Evolutionary conservation across 2,329 filamentous ascomycete species (phyloP).

Genomic region (Fusarium siculi): DNA sequence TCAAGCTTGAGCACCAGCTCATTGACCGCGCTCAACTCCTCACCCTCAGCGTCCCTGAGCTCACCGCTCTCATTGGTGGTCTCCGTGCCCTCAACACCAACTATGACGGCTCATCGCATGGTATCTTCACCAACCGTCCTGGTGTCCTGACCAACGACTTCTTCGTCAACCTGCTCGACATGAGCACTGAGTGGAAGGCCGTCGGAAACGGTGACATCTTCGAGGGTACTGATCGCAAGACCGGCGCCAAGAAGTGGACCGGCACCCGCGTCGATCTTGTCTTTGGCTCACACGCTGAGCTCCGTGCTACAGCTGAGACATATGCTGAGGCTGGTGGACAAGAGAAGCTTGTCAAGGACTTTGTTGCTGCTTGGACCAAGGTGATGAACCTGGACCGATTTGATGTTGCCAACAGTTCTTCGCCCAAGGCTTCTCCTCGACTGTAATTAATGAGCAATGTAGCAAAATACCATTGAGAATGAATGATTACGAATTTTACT

Average conservation of each 20-base stretch:
- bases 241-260: constrained; percentile 73
- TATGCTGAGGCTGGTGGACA: constrained; percentile 70
- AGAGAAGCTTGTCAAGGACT: constrained; percentile 76
- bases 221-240: constrained; percentile 74
- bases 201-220: constrained; percentile 63
- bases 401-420: constrained; percentile 53
- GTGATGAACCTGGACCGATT: constrained; percentile 79
- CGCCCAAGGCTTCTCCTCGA: constrained; percentile 29
- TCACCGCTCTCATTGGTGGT: constrained; percentile 77
- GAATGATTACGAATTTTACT: constrained; percentile 23
- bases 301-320: constrained; percentile 76
- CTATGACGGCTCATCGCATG: constrained; percentile 74
- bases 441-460: constrained; percentile 39
- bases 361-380: constrained; percentile 78
- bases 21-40: constrained; percentile 78
- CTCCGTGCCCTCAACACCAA: constrained; percentile 76
- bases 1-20: constrained; percentile 74
- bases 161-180: constrained; percentile 82
- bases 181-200: constrained; percentile 69
- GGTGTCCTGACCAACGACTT: constrained; percentile 82
- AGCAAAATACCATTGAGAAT: constrained; percentile 40
- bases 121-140: constrained; percentile 75
- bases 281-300: constrained; percentile 77
- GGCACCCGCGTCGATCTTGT: constrained; percentile 76
- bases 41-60: constrained; percentile 74